Evolutionary conservation across 495 filamentous ascomycete genomes (phyloP), one percentile per base, ranked within the genome.

Genomic region (Hypoxylon trugodes): DNA sequence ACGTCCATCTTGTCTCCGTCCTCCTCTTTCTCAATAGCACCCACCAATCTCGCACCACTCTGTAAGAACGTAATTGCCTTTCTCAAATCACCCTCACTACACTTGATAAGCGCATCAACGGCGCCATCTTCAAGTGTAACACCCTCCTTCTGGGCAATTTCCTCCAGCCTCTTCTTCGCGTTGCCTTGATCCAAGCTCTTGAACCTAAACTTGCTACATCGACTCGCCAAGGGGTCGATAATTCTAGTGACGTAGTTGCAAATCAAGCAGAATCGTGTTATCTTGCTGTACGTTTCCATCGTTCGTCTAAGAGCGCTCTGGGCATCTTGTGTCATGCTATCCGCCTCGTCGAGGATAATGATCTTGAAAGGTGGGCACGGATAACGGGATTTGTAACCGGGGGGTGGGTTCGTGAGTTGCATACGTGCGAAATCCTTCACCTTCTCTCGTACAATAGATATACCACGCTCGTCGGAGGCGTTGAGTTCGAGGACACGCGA

Each of bases 211-310:
- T 99, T 99, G 75, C 87, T 91, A 76, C 95, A 99, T 46, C 91
- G 84, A 72, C 87, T 91, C 1, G 95, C 95, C 18, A 99, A 79
- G 19, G 95, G 95, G 73, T 98, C 95, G 69, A 99, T 99, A 70
- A 99, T 98, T 52, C 95, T 80, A 0, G 95, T 98, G 26, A 99
- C 94, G 68, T 98, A 99, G 77, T 99, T 99, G 77, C 95, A 99
- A 35, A 98, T 93, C 9, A 99, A 81, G 74, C 96, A 98, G 76
- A 99, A 99, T 18, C 95, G 82, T 4, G 95, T 99, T 71, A 98
- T 97, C 71, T 90, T 92, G 75, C 85, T 90, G 75, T 98, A 98
- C 48, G 91, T 95, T 80, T 98, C 95, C 95, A 98, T 98, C 5
- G 95, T 98, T 33, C 95, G 85, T 54, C 95, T 81, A 36, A 98